A percentile compares a stretch with the other conserved stretches of the same genome.
These are phyloP conservation scores for Silene conica DNA, from an alignment of 148 eudicot species.

Conservation along the genomic window DNA sequence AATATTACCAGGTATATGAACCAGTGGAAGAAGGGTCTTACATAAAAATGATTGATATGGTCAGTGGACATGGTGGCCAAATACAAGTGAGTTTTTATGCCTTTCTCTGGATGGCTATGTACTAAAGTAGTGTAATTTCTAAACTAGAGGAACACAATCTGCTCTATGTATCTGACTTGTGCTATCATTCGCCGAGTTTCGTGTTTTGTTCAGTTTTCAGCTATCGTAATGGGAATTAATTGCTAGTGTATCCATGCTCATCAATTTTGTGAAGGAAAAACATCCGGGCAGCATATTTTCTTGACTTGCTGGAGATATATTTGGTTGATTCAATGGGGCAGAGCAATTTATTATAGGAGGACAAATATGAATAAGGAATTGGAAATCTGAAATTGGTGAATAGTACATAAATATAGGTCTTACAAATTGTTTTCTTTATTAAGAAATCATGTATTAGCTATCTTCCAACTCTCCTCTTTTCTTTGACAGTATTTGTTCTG, in stretches of 20 bases:
- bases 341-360: neutral
- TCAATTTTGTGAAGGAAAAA: neutral
- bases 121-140: neutral
- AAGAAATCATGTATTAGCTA: neutral
- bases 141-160: neutral
- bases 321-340: neutral
- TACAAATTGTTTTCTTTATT: neutral
- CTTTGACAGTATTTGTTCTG: neutral
- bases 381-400: neutral
- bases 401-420: neutral
- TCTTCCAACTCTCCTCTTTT: neutral
- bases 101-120: neutral
- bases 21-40: slow-evolving; percentile 99
- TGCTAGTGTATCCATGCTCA: neutral
- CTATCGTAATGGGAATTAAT: neutral
- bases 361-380: neutral
- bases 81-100: slow-evolving; percentile 60
- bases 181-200: neutral
- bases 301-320: neutral
- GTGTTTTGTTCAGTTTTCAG: neutral
- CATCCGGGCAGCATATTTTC: no score
- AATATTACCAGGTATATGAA: slow-evolving; percentile 65
- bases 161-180: neutral
- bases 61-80: slow-evolving; percentile 93
- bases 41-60: slow-evolving; percentile 96